Conservation (phyloP, 1,284 basidiomycete genomes). For the Ganoderma sp. region DNA sequence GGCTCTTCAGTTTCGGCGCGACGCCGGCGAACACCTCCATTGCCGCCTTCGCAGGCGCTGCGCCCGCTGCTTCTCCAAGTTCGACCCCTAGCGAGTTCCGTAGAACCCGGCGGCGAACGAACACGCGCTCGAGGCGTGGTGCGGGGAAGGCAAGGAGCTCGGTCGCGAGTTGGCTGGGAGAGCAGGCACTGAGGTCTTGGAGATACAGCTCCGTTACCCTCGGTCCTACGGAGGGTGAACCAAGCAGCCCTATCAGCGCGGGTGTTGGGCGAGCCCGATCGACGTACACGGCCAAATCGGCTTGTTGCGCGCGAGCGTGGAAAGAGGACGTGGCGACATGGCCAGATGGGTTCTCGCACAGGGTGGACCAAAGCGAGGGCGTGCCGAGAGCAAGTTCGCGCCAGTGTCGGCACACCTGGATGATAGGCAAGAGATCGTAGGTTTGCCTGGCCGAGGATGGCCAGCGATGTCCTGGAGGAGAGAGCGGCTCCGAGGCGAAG, state of each 20-base stretch:
- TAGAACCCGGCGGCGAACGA: constrained; percentile 11
- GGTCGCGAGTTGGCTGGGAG: constrained; percentile 10
- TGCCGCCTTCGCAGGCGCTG: neutral
- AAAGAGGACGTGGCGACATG: constrained; percentile 12
- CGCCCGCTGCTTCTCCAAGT: neutral
- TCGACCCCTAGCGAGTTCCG: neutral
- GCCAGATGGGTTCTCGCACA: constrained; percentile 18
- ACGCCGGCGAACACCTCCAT: constrained; percentile 21
- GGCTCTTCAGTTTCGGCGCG: constrained; percentile 19
- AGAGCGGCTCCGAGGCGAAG: constrained; percentile 14
- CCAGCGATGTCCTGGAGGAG: constrained; percentile 2
- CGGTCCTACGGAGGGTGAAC: constrained; percentile 8
- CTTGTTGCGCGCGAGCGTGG: constrained; percentile 18
- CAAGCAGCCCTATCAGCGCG: constrained; percentile 7
- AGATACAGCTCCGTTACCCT: constrained; percentile 19
- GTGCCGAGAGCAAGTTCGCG: constrained; percentile 25
- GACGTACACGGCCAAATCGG: constrained; percentile 20
- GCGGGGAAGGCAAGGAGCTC: constrained; percentile 23
- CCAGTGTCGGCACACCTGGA: constrained; percentile 30
- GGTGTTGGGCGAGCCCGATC: constrained; percentile 18
- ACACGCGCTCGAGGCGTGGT: constrained; percentile 16
- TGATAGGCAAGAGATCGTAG: constrained; percentile 27
- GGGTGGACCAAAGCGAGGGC: constrained; percentile 28
- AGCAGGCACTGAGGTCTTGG: constrained; percentile 16
- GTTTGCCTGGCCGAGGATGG: constrained; percentile 15